Evolutionary conservation across 108 stramenopile genomes (phyloP).

Genomic region (Licmophora abbreviata): DNA sequence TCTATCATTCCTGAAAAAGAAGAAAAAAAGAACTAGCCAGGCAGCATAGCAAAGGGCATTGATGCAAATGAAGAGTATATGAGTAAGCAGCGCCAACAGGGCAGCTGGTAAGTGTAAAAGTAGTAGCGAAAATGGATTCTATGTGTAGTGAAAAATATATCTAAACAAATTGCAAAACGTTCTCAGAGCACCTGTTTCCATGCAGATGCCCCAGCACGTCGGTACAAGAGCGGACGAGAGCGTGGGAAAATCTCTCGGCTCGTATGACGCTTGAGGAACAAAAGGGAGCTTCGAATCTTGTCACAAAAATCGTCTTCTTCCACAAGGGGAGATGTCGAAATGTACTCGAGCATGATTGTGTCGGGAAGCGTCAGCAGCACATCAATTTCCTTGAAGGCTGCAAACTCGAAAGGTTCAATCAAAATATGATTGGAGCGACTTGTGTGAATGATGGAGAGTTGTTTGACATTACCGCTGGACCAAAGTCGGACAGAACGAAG

Average conservation of each 20-base stretch:
- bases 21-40: too few species aligned
- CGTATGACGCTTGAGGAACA: conserved; percentile 11
- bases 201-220: too few species aligned
- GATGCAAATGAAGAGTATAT: too few species aligned
- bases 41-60: too few species aligned
- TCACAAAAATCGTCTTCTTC: conserved; percentile 64
- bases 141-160: too few species aligned
- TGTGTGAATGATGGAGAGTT: conserved; percentile 36
- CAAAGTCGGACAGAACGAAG: conserved; percentile 56
- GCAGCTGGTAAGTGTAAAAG: too few species aligned
- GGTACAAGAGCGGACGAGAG: too few species aligned
- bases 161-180: too few species aligned
- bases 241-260: too few species aligned
- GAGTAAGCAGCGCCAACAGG: too few species aligned
- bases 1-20: too few species aligned
- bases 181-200: conserved; percentile 1
- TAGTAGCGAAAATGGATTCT: too few species aligned
- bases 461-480: conserved; percentile 17
- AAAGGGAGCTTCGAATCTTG: conserved; percentile 28
- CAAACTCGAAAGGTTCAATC: conserved; percentile 46
- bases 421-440: conserved; percentile 16
- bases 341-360: conserved; percentile 34
- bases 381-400: conserved; percentile 26
- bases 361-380: conserved; percentile 45
- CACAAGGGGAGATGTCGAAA: conserved; percentile 66